Evolutionary conservation across 441 rosid species (phyloP).

Genomic region (Erodium chrysanthum): DNA sequence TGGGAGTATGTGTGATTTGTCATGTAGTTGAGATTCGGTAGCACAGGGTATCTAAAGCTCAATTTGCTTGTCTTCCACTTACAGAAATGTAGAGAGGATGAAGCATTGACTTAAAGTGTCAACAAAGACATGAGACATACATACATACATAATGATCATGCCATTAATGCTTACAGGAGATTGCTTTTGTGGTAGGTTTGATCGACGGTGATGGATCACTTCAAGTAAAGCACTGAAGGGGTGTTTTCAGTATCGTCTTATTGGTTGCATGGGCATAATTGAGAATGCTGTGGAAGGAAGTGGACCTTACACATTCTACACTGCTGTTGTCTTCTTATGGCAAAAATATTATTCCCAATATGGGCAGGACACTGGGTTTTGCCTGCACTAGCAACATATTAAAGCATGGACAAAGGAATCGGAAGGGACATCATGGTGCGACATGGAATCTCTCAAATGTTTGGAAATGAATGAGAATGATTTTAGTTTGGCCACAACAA

Average conservation of each 20-base stretch:
- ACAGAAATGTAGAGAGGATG: not conserved
- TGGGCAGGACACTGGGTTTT: not conserved
- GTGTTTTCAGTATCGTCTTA: no score
- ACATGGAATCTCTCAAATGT: not conserved
- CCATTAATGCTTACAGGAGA: no score
- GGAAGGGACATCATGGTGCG: not conserved
- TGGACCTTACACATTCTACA: slow-evolving; percentile 3
- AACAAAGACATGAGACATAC: not conserved
- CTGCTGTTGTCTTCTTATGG: slow-evolving; percentile 6
- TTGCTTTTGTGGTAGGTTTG: no score
- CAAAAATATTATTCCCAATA: not conserved
- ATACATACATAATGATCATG: not conserved
- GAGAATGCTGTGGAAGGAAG: not conserved
- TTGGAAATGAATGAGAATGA: not conserved
- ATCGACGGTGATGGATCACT: no score
- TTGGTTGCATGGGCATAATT: slow-evolving; percentile 5
- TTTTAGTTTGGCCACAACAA: slow-evolving; percentile 2
- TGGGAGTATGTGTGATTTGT: not conserved
- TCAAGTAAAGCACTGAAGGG: no score
- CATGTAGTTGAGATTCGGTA: not conserved
- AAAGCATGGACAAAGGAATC: not conserved
- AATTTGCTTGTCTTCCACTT: slow-evolving; percentile 1
- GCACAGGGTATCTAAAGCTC: not conserved
- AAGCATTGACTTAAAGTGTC: not conserved
- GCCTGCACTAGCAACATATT: slow-evolving; percentile 9